These are phyloP conservation scores for Cyberlindnera maritima DNA, from an alignment of 805 yeast species.

Conservation along the genomic window DNA sequence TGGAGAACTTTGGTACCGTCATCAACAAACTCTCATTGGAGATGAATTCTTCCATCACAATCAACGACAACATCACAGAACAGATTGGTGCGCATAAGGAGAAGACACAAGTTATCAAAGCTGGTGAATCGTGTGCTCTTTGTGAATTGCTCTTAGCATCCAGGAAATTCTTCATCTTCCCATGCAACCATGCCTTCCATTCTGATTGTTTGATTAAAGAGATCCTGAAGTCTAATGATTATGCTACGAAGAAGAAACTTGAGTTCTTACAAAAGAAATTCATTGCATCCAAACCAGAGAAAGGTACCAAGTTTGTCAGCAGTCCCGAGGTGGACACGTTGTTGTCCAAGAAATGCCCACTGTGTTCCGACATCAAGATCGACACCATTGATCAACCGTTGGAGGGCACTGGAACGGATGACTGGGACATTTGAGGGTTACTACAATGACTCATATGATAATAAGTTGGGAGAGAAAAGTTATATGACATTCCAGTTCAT, in stretches of 20 bases:
- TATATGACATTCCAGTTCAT: too few species aligned
- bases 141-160: constrained; percentile 71
- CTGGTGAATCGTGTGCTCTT: constrained; percentile 77
- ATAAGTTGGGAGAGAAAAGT: too few species aligned
- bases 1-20: constrained; percentile 66
- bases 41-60: constrained; percentile 68
- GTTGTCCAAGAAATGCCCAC: constrained; percentile 61
- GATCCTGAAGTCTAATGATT: constrained; percentile 62
- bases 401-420: constrained; percentile 38
- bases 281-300: constrained; percentile 24
- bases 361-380: constrained; percentile 75
- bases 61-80: constrained; percentile 55
- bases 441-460: too few species aligned
- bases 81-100: constrained; percentile 55
- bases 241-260: constrained; percentile 59
- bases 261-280: constrained; percentile 45
- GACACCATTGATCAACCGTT: constrained; percentile 66
- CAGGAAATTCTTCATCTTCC: constrained; percentile 75
- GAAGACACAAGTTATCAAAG: constrained; percentile 65
- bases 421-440: constrained; percentile 42
- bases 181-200: constrained; percentile 89
- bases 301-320: constrained; percentile 28
- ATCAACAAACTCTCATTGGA: constrained; percentile 67
- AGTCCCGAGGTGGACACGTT: constrained; percentile 54
- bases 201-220: constrained; percentile 76